Percentiles rank a stretch among this genome's conserved stretches.
These are phyloP conservation scores for Astragalus glycyphyllos DNA, from an alignment of 306 rosid species.

Conservation along the genomic window DNA sequence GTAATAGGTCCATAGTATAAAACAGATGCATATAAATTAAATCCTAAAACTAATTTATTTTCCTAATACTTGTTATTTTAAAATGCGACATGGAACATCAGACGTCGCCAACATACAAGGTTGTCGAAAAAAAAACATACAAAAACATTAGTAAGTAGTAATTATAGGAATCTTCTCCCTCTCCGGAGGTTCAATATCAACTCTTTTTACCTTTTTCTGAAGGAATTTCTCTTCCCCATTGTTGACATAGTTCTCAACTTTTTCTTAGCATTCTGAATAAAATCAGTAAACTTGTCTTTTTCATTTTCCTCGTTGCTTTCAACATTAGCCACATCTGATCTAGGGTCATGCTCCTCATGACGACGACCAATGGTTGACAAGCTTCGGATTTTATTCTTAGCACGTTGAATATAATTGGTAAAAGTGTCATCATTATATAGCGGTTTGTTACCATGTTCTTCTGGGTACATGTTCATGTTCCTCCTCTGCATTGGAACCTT, in stretches of 20 bases:
- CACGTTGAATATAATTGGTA: conserved; percentile 43
- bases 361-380: conserved; percentile 21
- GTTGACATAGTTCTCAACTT: conserved; percentile 48
- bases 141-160: no score
- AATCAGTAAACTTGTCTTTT: conserved; percentile 51
- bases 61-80: no score
- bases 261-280: conserved; percentile 45
- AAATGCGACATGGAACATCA: no score
- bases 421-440: conserved; percentile 33
- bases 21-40: no score
- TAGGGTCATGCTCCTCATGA: not conserved
- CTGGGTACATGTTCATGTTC: no score
- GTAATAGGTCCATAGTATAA: no score
- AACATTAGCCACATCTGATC: conserved; percentile 27
- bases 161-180: no score
- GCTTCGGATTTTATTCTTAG: conserved; percentile 37
- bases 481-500: not conserved
- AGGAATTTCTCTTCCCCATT: conserved; percentile 35
- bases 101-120: no score
- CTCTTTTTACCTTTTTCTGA: conserved; percentile 40
- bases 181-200: not conserved
- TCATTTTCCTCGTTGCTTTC: conserved; percentile 24
- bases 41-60: no score
- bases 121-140: no score
- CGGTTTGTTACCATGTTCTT: conserved; percentile 16